Evolutionary conservation across 2,329 filamentous ascomycete genomes (phyloP).

Genomic region (Acarospora socialis): DNA sequence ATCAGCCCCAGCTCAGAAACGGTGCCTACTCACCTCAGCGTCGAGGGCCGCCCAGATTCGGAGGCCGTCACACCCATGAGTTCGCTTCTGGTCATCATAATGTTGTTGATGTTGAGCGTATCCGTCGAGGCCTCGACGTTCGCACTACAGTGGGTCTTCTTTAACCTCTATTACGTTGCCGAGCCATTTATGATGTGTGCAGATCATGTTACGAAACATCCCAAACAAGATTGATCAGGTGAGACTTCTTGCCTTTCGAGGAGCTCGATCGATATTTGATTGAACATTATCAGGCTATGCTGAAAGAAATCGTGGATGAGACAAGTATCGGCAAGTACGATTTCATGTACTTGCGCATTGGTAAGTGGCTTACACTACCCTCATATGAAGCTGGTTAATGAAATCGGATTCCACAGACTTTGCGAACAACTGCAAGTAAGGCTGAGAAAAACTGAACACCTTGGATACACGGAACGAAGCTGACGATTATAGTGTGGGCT

Average conservation of each 20-base stretch:
- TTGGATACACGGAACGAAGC: slow-evolving; percentile 3
- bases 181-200: slow-evolving; percentile 9
- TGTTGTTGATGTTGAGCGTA: slow-evolving; percentile 46
- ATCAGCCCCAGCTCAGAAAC: slow-evolving; percentile 3
- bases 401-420: slow-evolving; percentile 40
- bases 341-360: slow-evolving; percentile 87
- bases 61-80: slow-evolving; percentile 30
- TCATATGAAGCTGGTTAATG: too few species aligned
- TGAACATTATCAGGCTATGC: slow-evolving; percentile 36
- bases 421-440: slow-evolving; percentile 69
- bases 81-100: slow-evolving; percentile 43
- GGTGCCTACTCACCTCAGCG: slow-evolving; percentile 29
- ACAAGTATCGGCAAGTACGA: slow-evolving; percentile 74
- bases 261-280: slow-evolving; percentile 9
- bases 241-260: slow-evolving; percentile 16
- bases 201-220: slow-evolving; percentile 93
- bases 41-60: slow-evolving; percentile 32
- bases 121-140: slow-evolving; percentile 43
- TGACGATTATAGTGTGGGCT: slow-evolving; percentile 57
- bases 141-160: slow-evolving; percentile 51
- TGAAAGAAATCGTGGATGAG: slow-evolving; percentile 68
- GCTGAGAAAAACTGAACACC: too few species aligned
- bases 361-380: slow-evolving; percentile 24
- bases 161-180: slow-evolving; percentile 1
- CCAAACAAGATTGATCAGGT: slow-evolving; percentile 70